phyloP scores from a whole-genome alignment of 2,329 filamentous ascomycete genomes.

The Dactylellina haptotyla region DNA sequence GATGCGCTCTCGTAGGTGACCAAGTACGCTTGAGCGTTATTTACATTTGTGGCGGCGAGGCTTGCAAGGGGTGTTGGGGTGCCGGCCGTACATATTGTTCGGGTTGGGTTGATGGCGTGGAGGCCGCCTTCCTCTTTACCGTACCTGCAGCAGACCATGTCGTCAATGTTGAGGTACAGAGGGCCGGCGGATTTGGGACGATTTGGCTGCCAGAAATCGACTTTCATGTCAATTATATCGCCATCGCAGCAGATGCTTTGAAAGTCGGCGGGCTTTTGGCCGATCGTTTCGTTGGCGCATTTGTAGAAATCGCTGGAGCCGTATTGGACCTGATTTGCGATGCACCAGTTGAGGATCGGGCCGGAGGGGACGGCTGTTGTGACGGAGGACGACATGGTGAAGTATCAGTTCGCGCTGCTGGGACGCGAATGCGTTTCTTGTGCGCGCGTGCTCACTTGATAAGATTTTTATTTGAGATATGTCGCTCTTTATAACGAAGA shows the following conservation, averaged over 20 bases:
- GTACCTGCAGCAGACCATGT: slow-evolving; percentile 12
- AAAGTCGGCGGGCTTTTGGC: slow-evolving; percentile 3
- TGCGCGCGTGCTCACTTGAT: no score
- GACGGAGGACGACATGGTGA: slow-evolving; percentile 12
- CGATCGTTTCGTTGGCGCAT: slow-evolving; percentile 14
- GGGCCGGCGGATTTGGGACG: not conserved
- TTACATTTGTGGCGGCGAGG: slow-evolving; percentile 11
- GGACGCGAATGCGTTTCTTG: no score
- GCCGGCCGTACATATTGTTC: slow-evolving; percentile 6
- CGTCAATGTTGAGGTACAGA: not conserved
- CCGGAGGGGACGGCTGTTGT: slow-evolving; percentile 4
- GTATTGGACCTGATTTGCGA: slow-evolving; percentile 19
- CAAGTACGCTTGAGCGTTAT: slow-evolving; percentile 6
- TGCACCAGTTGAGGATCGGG: not conserved
- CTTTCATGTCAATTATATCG: not conserved
- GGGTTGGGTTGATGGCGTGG: slow-evolving; percentile 14
- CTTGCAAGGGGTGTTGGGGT: slow-evolving; percentile 8
- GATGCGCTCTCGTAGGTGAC: slow-evolving; percentile 16
- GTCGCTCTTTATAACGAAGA: no score
- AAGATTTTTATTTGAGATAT: no score
- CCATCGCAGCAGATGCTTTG: slow-evolving; percentile 17
- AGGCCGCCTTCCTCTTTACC: slow-evolving; percentile 2
- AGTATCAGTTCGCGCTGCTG: no score
- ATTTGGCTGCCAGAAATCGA: not conserved
- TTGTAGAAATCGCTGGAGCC: not conserved